A percentile compares a stretch with the other conserved stretches of the same genome.
phyloP scores from a whole-genome alignment of 441 rosid genomes.

The Aleurites moluccanus region DNA sequence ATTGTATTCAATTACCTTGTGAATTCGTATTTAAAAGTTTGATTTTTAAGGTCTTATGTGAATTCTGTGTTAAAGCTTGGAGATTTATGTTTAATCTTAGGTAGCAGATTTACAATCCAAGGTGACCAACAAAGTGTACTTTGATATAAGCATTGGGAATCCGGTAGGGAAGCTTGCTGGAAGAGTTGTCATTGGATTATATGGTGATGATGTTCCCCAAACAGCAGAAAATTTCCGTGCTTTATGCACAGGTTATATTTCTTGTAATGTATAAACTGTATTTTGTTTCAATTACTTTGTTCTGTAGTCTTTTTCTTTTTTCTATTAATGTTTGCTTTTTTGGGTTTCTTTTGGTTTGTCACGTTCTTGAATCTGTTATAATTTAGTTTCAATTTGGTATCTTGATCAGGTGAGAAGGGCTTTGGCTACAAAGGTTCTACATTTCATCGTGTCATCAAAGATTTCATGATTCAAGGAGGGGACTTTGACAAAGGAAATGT shows the following conservation, averaged over 20 bases:
- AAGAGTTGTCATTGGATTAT: conserved; percentile 88
- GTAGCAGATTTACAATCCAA: conserved; percentile 61
- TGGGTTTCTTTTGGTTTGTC: neutral
- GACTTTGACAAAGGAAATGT: conserved; percentile 98
- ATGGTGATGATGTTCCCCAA: conserved; percentile 92
- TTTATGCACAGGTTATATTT: conserved; percentile 74
- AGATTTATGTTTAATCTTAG: conserved; percentile 34
- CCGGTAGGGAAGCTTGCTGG: conserved; percentile 88
- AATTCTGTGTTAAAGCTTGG: neutral
- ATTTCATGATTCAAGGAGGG: conserved; percentile 99
- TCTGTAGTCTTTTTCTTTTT: neutral
- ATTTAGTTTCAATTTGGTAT: conserved; percentile 18
- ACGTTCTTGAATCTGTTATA: neutral
- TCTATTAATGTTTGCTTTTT: neutral
- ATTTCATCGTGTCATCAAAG: conserved; percentile 92
- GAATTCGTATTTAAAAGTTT: neutral
- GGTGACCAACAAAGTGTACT: conserved; percentile 83
- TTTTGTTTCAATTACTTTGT: neutral
- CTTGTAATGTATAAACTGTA: neutral
- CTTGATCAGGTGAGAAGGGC: conserved; percentile 83
- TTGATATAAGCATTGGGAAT: conserved; percentile 90
- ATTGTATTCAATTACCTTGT: neutral
- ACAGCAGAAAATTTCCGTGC: conserved; percentile 96
- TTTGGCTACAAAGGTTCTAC: conserved; percentile 83
- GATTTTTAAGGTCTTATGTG: neutral